Base-by-base conservation (phyloP, 345 rosid species). In the Noccaea bulbosa region DNA sequence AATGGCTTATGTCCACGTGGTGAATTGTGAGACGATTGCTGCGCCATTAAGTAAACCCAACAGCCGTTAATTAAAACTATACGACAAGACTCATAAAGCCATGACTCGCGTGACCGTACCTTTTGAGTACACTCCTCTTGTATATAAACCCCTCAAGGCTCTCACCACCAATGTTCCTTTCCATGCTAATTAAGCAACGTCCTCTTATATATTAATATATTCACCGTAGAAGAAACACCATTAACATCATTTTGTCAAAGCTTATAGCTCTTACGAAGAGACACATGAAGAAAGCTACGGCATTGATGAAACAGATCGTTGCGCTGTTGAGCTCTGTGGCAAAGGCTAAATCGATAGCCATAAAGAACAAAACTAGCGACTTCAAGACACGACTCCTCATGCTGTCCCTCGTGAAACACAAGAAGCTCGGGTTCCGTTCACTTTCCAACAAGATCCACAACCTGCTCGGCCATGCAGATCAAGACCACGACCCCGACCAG, bases 231-330 rank as follows among this genome's bases (percentile, higher is more conserved):
- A 22, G 9, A 65, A 50, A 59, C 46, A 67, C 32, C 35, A 4
- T 44, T 45, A 16, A 2, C 30, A 34, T 9, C 11, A 8, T 15
- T 46, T 30, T 4, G 37, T 5, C 32, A 8, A 67, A 49, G 40
- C 11, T 39, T 70, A 12, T 32, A 11, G 33, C 38, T 62, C 41
- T 52, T 39, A 8, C 30, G 71, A 74, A 62, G 45, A n/a, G 61
- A 22, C 70, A 33, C 8, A 85, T 85, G 96, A 93, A 87, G 88
- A 90, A 73, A 77, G 85, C 81, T 20, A 70, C 85, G 46, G 78
- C 78, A 51, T 78, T 84, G 72, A 72, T 92, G 80, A 92, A 90
- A 72, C 75, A 61, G 11, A 59, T 88, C 34, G 38, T 83, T 49
- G 71, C 83, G 0, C 37, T 80, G 15, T 17, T 93, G 75, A 76